Percentiles rank a stretch among this genome's conserved stretches.
These are phyloP conservation scores for Harringtonia aguacate DNA, from an alignment of 2,329 filamentous ascomycete genomes.

Conservation along the genomic window DNA sequence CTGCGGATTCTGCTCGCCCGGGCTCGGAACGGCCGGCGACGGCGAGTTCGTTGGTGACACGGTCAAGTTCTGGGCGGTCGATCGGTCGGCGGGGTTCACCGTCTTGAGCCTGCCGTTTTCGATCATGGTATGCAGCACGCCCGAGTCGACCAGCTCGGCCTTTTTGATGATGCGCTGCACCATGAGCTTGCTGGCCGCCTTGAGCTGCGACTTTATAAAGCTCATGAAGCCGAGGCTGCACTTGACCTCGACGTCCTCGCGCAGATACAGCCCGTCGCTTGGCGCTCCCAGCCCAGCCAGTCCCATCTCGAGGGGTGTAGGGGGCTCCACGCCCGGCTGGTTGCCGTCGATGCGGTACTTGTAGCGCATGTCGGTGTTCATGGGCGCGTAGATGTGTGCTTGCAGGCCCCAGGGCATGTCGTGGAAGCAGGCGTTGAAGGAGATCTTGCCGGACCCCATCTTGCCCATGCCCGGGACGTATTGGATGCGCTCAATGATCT, in stretches of 20 bases:
- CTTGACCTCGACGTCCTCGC: conserved; percentile 60
- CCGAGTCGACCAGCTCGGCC: conserved; percentile 57
- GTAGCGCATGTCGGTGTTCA: conserved; percentile 56
- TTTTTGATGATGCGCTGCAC: conserved; percentile 60
- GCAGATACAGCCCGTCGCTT: conserved; percentile 53
- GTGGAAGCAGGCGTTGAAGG: conserved; percentile 62
- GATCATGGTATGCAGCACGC: conserved; percentile 56
- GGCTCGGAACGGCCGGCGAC: conserved; percentile 8
- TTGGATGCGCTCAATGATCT: conserved; percentile 59
- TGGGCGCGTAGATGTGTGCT: conserved; percentile 60
- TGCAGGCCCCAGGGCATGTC: conserved; percentile 63
- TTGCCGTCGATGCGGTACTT: conserved; percentile 60
- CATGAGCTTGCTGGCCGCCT: conserved; percentile 57
- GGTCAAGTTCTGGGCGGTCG: conserved; percentile 17
- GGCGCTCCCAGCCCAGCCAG: conserved; percentile 47
- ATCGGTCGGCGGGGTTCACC: conserved; percentile 40
- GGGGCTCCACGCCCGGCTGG: conserved; percentile 53
- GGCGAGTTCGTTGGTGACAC: conserved; percentile 11
- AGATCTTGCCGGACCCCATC: conserved; percentile 54
- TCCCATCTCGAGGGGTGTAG: conserved; percentile 52
- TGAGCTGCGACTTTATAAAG: conserved; percentile 58
- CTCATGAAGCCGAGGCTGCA: conserved; percentile 55
- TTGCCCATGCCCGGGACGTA: conserved; percentile 55
- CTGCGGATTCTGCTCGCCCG: neutral
- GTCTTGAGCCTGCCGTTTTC: conserved; percentile 54